phyloP scores from a whole-genome alignment of 129 eudicot species.

The Flaveria robusta region DNA sequence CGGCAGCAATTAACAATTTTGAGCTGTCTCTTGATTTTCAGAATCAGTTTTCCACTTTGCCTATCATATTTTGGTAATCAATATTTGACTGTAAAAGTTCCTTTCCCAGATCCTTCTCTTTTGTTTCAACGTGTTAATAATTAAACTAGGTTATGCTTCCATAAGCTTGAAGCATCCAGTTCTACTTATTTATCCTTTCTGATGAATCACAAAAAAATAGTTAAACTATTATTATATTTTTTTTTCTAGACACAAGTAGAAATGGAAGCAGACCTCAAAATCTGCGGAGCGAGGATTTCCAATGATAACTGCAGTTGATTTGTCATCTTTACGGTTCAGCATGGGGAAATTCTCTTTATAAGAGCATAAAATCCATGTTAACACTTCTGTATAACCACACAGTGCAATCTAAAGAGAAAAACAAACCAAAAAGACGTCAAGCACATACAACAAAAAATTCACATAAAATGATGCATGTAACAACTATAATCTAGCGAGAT shows the following conservation, averaged over 20 bases:
- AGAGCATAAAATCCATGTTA: slow-evolving; percentile 80
- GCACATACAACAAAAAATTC: neutral
- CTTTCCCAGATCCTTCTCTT: too few species aligned
- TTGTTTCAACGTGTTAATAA: too few species aligned
- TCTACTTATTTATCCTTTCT: too few species aligned
- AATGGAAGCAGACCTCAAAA: slow-evolving; percentile 63
- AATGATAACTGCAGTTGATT: slow-evolving; percentile 66
- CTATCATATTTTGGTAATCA: too few species aligned
- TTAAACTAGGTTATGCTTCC: too few species aligned
- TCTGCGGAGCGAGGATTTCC: slow-evolving; percentile 96
- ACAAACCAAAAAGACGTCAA: slow-evolving; percentile 21
- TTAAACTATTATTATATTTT: neutral
- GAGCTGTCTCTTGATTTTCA: too few species aligned
- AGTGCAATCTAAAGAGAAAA: slow-evolving; percentile 60
- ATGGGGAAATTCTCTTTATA: slow-evolving; percentile 76
- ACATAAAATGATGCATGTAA: neutral
- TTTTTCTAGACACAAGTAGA: neutral
- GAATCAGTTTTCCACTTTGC: too few species aligned
- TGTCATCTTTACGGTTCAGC: slow-evolving; percentile 88
- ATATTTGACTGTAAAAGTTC: too few species aligned
- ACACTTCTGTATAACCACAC: slow-evolving; percentile 88
- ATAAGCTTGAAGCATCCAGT: too few species aligned
- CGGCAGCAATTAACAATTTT: neutral
- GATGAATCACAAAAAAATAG: neutral
- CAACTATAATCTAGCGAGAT: slow-evolving; percentile 4